These are phyloP conservation scores for Aurantiochytrium sp. DNA, from an alignment of 108 stramenopile genomes.

Conservation along the genomic window DNA sequence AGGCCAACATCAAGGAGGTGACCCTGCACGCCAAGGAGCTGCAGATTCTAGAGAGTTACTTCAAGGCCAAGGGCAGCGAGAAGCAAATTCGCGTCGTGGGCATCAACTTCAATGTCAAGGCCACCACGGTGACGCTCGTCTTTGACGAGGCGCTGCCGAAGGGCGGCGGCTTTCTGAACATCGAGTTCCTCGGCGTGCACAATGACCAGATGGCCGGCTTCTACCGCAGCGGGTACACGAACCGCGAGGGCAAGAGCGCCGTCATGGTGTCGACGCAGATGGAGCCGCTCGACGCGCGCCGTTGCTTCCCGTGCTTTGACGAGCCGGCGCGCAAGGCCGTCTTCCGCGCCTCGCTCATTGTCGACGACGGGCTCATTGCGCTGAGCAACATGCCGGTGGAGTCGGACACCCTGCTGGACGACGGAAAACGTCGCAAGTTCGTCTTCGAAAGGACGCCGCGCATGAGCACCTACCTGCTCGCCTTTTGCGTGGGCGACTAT, in stretches of 20 bases:
- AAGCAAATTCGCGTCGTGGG: background rate
- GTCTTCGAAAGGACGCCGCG: conserved; percentile 72
- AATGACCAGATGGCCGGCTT: conserved; percentile 96
- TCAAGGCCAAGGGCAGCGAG: background rate
- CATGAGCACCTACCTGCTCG: conserved; percentile 93
- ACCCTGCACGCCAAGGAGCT: conserved; percentile 17
- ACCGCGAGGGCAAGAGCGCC: conserved; percentile 71
- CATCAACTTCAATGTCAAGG: background rate
- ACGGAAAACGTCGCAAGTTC: conserved; percentile 33
- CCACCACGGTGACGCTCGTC: background rate
- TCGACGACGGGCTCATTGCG: conserved; percentile 66
- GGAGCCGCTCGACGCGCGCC: conserved; percentile 83
- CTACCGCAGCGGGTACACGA: conserved; percentile 75
- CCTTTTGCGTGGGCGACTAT: conserved; percentile 80
- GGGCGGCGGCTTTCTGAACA: conserved; percentile 42
- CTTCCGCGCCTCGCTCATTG: conserved; percentile 70
- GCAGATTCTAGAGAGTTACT: background rate
- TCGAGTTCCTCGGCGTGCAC: conserved; percentile 71
- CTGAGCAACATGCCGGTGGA: conserved; percentile 93
- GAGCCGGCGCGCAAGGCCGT: conserved; percentile 91
- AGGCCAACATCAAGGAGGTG: background rate
- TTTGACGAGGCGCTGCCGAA: background rate
- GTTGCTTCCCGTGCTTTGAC: conserved; percentile 88
- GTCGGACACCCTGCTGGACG: conserved; percentile 42
- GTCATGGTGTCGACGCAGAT: conserved; percentile 90